Percentiles rank a stretch among this genome's conserved stretches.
These are phyloP conservation scores for Jaenimonas drosophilae DNA, from an alignment of 208 protist genomes.

Conservation along the genomic window DNA sequence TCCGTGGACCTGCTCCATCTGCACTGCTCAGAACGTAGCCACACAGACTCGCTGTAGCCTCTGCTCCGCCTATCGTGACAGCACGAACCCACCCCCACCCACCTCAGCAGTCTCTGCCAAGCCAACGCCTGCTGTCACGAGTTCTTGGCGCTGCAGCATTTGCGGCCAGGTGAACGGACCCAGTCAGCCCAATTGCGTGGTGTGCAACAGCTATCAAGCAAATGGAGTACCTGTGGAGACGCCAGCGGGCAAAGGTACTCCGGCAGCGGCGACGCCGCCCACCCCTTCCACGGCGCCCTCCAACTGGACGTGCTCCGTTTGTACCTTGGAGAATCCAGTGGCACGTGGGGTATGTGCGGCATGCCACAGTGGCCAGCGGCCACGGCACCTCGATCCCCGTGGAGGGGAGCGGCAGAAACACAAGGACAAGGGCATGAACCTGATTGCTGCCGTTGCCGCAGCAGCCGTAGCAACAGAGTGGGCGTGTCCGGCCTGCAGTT, in stretches of 20 bases:
- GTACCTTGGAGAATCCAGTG: conserved; percentile 63
- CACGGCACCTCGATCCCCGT: conserved; percentile 23
- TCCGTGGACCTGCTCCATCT: conserved; percentile 61
- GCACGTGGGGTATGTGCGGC: conserved; percentile 37
- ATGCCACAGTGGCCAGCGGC: conserved; percentile 70
- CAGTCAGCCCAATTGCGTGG: conserved; percentile 23
- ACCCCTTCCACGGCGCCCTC: conserved; percentile 1
- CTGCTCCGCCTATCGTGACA: conserved; percentile 37
- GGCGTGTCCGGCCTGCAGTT: conserved; percentile 66
- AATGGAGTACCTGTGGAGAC: conserved; percentile 34
- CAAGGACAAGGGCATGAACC: background rate
- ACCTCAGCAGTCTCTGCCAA: background rate
- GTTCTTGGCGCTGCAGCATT: conserved; percentile 49
- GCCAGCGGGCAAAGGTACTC: background rate
- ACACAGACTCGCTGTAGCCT: conserved; percentile 34
- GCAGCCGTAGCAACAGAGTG: conserved; percentile 10
- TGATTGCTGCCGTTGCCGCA: background rate
- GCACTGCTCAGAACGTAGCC: conserved; percentile 46
- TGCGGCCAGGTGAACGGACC: conserved; percentile 43
- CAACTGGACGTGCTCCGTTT: conserved; percentile 62
- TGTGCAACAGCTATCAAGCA: conserved; percentile 53
- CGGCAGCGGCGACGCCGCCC: background rate
- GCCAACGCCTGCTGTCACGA: conserved; percentile 7
- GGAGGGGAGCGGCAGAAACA: conserved; percentile 1
- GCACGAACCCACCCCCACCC: conserved; percentile 5